Evolutionary conservation across 2,329 filamentous ascomycete genomes (phyloP).

Genomic region (Sclerotinia borealis): DNA sequence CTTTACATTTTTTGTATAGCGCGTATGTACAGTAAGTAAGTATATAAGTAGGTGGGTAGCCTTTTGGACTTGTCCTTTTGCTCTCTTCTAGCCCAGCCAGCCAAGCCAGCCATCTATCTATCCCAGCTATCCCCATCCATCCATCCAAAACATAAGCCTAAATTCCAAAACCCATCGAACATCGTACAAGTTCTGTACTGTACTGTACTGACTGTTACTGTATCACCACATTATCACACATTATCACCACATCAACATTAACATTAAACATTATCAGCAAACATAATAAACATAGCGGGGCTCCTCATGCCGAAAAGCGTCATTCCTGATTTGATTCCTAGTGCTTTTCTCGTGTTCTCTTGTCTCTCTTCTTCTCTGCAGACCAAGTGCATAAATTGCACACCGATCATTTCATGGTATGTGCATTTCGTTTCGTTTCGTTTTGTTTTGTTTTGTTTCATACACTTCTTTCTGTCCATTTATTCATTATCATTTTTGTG

Average conservation of each 20-base stretch:
- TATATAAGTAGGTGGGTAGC: no score
- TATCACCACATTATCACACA: no score
- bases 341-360: background rate
- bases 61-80: no score
- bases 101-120: no score
- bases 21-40: no score
- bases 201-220: no score
- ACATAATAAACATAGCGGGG: slow-evolving; percentile 3
- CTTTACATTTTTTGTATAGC: background rate
- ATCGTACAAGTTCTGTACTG: no score
- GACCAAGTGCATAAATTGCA: no score
- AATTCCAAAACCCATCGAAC: background rate
- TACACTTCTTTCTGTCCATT: slow-evolving; percentile 3
- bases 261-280: background rate
- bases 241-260: background rate
- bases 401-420: background rate
- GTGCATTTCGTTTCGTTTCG: no score
- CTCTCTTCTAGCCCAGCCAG: no score
- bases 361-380: no score
- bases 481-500: slow-evolving; percentile 9
- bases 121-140: background rate
- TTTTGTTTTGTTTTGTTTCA: no score
- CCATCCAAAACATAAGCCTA: background rate
- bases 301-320: slow-evolving; percentile 11
- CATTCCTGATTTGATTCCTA: slow-evolving; percentile 5